Evolutionary conservation across 1,139 yeast species (phyloP).

Genomic region (Insectozyma bohioensis): DNA sequence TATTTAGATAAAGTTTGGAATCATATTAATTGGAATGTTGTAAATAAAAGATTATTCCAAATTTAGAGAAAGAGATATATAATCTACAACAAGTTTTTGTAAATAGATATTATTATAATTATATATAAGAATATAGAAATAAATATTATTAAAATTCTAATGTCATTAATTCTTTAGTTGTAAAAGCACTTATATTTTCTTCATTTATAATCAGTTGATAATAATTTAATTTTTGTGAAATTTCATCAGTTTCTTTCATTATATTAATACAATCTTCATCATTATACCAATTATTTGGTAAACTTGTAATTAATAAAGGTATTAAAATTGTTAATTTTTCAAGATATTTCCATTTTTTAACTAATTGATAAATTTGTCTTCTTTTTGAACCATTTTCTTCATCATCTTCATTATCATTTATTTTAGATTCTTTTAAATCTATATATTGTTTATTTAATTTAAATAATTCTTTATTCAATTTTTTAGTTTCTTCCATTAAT

Average conservation of each 20-base stretch:
- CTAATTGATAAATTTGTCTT: conserved; percentile 16
- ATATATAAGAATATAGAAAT: too few relatives aligned
- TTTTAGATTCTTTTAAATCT: conserved; percentile 11
- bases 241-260: conserved; percentile 27
- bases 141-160: conserved; percentile 13
- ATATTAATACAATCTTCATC: conserved; percentile 26
- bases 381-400: background rate
- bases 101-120: background rate
- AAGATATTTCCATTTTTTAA: conserved; percentile 25
- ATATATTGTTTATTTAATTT: conserved; percentile 13
- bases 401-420: conserved; percentile 8
- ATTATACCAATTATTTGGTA: conserved; percentile 39
- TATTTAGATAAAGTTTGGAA: conserved; percentile 78
- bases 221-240: conserved; percentile 21
- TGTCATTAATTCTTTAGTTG: conserved; percentile 11
- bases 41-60: conserved; percentile 59
- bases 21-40: conserved; percentile 83
- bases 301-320: conserved; percentile 30
- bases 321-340: conserved; percentile 29
- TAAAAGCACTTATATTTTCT: conserved; percentile 11
- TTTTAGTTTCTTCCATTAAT: conserved; percentile 16
- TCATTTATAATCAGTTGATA: conserved; percentile 22
- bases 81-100: too few relatives aligned
- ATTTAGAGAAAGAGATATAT: conserved; percentile 28
- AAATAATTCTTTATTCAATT: conserved; percentile 17